Evolutionary conservation across 2,329 filamentous ascomycete genomes (phyloP).

Genomic region (Phialophora macrospora): DNA sequence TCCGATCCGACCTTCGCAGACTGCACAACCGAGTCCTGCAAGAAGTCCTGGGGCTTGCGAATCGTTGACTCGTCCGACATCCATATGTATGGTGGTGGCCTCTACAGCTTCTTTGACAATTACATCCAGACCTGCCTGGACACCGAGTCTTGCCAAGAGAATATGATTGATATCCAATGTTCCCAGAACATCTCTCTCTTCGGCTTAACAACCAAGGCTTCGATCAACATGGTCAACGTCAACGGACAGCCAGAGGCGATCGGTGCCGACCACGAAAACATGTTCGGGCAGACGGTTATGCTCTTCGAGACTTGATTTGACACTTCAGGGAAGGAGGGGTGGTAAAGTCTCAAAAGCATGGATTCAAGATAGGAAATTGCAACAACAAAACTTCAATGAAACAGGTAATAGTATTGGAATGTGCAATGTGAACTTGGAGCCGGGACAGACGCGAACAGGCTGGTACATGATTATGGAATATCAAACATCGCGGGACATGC

Average conservation of each 20-base stretch:
- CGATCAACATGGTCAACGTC: slow-evolving; percentile 72
- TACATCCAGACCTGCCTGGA: slow-evolving; percentile 73
- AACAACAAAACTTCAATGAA: background rate
- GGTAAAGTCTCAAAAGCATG: slow-evolving; percentile 4
- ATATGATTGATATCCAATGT: slow-evolving; percentile 75
- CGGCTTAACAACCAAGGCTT: slow-evolving; percentile 75
- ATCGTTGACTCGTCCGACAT: slow-evolving; percentile 70
- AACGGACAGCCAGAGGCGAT: slow-evolving; percentile 60
- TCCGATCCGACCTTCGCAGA: slow-evolving; percentile 71
- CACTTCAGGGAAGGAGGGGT: background rate
- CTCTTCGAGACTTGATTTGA: slow-evolving; percentile 48
- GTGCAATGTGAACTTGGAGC: background rate
- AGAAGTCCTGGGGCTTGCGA: slow-evolving; percentile 78
- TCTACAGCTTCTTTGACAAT: slow-evolving; percentile 86
- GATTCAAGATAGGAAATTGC: slow-evolving; percentile 2
- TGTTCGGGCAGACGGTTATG: slow-evolving; percentile 67
- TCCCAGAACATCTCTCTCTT: slow-evolving; percentile 65
- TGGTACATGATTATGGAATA: slow-evolving; percentile 4
- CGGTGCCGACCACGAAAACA: slow-evolving; percentile 67
- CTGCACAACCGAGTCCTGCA: slow-evolving; percentile 64
- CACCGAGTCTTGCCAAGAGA: slow-evolving; percentile 72
- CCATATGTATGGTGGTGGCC: slow-evolving; percentile 72
- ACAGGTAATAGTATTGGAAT: slow-evolving; percentile 3
- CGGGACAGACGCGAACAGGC: background rate
- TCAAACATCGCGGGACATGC: background rate